These are phyloP conservation scores for Cinnamomum micranthum DNA, from an alignment of 164 flowering plant species.

Conservation along the genomic window DNA sequence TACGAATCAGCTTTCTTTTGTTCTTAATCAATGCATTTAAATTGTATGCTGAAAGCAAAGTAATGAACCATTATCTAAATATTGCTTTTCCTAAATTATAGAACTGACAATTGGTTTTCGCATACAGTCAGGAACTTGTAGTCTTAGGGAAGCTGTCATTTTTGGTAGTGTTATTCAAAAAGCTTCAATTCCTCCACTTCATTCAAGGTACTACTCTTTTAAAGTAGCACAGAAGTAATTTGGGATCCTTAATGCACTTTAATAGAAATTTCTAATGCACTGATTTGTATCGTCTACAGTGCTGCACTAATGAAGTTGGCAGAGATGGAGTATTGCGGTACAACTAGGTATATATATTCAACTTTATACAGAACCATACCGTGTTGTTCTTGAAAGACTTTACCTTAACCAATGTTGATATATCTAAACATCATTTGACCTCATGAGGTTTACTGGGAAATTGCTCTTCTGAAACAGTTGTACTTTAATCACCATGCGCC, in stretches of 20 bases:
- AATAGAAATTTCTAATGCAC: slow-evolving; percentile 8
- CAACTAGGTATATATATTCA: slow-evolving; percentile 63
- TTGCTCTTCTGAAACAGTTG: background rate
- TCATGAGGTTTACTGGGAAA: background rate
- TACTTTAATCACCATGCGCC: background rate
- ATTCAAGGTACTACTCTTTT: slow-evolving; percentile 59
- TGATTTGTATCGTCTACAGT: slow-evolving; percentile 33
- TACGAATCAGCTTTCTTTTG: too few species aligned
- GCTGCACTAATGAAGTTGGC: slow-evolving; percentile 88
- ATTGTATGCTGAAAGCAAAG: too few species aligned
- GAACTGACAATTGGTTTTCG: background rate
- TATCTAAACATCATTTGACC: background rate
- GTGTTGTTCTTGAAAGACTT: background rate
- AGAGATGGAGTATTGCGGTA: slow-evolving; percentile 89
- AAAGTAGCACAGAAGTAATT: background rate
- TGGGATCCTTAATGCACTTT: background rate
- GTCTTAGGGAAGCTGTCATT: slow-evolving; percentile 88
- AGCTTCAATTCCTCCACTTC: slow-evolving; percentile 73
- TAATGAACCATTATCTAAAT: too few species aligned
- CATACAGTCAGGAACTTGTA: slow-evolving; percentile 88
- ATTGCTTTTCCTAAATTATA: background rate
- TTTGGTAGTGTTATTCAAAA: slow-evolving; percentile 80
- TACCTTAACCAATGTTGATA: background rate
- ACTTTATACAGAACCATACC: background rate
- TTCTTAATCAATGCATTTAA: too few species aligned